Conservation (phyloP, 2,329 filamentous ascomycete species). For the Zymoseptoria pseudotritici region DNA sequence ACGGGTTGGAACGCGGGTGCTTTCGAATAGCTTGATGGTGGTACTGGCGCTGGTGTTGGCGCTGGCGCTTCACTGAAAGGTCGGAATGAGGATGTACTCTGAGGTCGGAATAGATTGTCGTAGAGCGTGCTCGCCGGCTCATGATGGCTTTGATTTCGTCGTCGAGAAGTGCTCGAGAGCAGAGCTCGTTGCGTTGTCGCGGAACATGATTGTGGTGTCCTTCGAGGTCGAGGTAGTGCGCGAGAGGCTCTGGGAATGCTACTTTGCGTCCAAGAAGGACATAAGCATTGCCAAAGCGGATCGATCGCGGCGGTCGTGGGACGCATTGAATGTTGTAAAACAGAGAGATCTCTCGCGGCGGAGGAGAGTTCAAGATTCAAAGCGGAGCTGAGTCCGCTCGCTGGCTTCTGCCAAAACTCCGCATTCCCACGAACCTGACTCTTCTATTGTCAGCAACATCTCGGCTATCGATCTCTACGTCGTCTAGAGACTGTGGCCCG, state of each 20-base stretch:
- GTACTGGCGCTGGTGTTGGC: not conserved
- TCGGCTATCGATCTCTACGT: too few relatives aligned
- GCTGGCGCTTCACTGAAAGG: not conserved
- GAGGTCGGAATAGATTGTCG: not conserved
- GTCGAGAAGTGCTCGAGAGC: conserved; percentile 1
- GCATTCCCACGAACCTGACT: too few relatives aligned
- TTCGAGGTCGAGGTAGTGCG: conserved; percentile 14
- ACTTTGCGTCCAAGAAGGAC: conserved; percentile 39
- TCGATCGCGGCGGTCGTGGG: conserved; percentile 39
- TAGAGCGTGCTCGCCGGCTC: conserved; percentile 5
- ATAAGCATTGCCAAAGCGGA: conserved; percentile 58
- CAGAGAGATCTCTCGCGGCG: not conserved
- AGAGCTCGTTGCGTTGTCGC: not conserved
- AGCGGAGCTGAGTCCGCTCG: not conserved
- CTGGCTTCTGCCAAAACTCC: too few relatives aligned
- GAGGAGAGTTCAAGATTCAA: too few relatives aligned
- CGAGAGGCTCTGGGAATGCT: conserved; percentile 2
- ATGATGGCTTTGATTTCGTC: conserved; percentile 1
- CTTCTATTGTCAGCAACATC: too few relatives aligned
- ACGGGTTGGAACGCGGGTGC: not conserved
- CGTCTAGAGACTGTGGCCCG: too few relatives aligned
- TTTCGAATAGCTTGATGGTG: not conserved
- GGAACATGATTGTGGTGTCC: conserved; percentile 1
- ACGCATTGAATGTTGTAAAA: conserved; percentile 25
- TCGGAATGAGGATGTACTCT: not conserved